Evolutionary conservation across 352 stramenopile genomes (phyloP), one percentile per base, ranked within the genome.

Genomic region (Pythium guiyangense): DNA sequence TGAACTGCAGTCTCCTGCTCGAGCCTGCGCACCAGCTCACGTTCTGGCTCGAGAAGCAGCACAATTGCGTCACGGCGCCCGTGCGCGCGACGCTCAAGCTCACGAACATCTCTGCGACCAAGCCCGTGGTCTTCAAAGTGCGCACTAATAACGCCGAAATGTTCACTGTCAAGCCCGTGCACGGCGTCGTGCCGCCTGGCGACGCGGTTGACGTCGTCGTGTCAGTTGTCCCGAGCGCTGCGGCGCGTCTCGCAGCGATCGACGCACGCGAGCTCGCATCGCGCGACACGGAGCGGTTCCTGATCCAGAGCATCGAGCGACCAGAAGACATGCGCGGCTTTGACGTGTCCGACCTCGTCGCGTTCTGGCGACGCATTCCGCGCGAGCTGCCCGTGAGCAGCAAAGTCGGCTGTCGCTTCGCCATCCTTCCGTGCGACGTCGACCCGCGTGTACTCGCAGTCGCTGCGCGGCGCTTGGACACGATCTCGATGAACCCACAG

Each of bases 81-180:
- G 42, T 46, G 39, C 52, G 49, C 49, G 52, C 59, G 47, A 34
- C 48, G 52, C 54, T 66, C 52, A 56, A 31, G 60, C 73, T 92
- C n/a, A 75, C 63, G 49, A 93, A 91, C 61, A 69, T 91, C 45
- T 90, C 84, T 50, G 45, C 54, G 25, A 49, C 55, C n/a, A 79
- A 85, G 51, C 68, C 73, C 57, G 66, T 88, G 17, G 67, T 90
- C 12, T 91, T 88, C 60, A 87, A 88, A 46, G 66, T 93, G 29
- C 79, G 81, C 59, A 93, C 84, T 40, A 88, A 79, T 61, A 82
- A 88, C 62, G 73, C 79, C 49, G 67, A 89, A 34, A 84, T 84
- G 47, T 93, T 93, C 60, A 77, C 72, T 22, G 84, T 93, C 45
- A 80, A 74, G 50, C 84, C 84, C 9, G 74, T 83, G 35, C 74